Base-by-base conservation (phyloP, 495 filamentous ascomycete genomes). In the Beverwykella pulmonaria region DNA sequence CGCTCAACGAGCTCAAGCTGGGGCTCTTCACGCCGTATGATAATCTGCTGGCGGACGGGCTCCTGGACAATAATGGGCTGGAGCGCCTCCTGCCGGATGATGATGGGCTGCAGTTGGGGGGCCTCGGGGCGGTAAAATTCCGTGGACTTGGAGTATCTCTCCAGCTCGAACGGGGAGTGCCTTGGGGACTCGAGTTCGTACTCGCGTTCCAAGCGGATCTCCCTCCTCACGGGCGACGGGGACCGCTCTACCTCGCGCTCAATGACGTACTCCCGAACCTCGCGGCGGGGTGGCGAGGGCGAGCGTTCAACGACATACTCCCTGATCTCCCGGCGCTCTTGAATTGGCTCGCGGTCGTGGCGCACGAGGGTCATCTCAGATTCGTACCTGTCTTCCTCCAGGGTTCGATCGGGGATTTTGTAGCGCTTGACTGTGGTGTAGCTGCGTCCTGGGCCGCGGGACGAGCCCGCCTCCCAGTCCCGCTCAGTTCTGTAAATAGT, bases 1-100 rank as follows among this genome's bases (percentile, higher is more conserved):
- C 87, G 87, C 50, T 88, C 82, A 61, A 92, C 82, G 59, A 92
- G 75, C 55, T 89, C 88, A 70, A 86, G 89, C 5, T 84, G 82
- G 49, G 87, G 84, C 64, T 92, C 87, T 34, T 88, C 81, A 14
- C 74, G 74, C 27, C 73, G 68, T 44, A 90, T 72, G 54, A 92
- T 85, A 61, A 91, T 80, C 8, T 87, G 87, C 50, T 86, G 80
- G n/a, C 87, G 86, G 4, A 84, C 82, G 80, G 65, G 57, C 47
- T 92, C 87, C 73, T 89, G 84, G 64, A 92, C 82, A 70, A 92
- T 88, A 78, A 93, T 85, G 72, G 84, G 84, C 70, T 90, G 87
- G 48, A 80, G 81, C 70, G 80, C 80, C 71, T 71, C 67, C 34
- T 91, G 84, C 48, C 86, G 86, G 67, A 84, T 88, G 75, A 92